Evolutionary conservation across 2,329 filamentous ascomycete species (phyloP), one percentile per base, ranked within the genome.

Genomic region (Fusarium sp.): DNA sequence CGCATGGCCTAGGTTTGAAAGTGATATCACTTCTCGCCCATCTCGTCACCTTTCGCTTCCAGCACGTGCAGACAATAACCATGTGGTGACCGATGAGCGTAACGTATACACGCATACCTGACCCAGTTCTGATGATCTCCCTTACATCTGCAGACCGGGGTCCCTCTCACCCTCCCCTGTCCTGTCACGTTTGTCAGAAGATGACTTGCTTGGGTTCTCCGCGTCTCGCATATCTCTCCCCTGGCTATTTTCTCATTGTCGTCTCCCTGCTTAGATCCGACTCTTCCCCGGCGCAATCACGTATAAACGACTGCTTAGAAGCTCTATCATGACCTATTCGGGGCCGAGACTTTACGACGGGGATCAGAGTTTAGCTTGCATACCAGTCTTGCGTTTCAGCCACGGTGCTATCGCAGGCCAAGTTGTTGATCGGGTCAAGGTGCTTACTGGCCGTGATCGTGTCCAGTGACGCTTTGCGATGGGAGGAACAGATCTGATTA

Each of bases 351-450:
- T 53, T 54, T 27, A 42, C 57, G 40, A 65, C 44, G 32, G 46
- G 33, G 42, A 64, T 45, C 58, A 69, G 72, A 63, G 57, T 63
- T 75, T 42, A 50, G 38, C 40, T 48, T 65, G n/a, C 73, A 75
- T 75, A 50, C 68, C 73, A 74, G 65, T 70, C 69, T 65, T 63
- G 37, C 20, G 74, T 76, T 75, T 76, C 72, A 74, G 74, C 73
- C 72, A 74, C 50, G 35, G 48, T 59, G 53, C 59, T 23, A 53
- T 44, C 35, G 20, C 38, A 35, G 27, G 37, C 38, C 27, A 49
- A 30, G 30, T 45, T 49, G 54, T 48, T 53, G 48, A 72, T 33
- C 17, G 17, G 45, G 35, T 5, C 26, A 63, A 50, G 56, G 53
- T 66, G 45, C 17, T 60, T 27, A 46, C 30, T 53, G 44, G 48